Evolutionary conservation across 1,139 yeast species (phyloP), one percentile per base, ranked within the genome.

Genomic region (Yamadazyma buinensis): DNA sequence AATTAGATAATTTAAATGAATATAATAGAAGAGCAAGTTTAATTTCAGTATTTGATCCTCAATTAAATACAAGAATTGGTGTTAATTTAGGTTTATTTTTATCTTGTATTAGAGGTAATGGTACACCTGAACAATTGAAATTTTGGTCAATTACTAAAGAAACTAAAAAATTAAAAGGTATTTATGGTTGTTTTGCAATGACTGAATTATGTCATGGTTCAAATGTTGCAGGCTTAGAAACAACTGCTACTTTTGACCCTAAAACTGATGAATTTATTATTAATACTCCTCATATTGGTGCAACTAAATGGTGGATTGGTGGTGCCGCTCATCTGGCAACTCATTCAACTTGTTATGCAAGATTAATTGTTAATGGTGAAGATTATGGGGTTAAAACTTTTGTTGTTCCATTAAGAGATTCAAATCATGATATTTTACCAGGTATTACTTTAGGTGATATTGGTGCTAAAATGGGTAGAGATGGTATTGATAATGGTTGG

Each of bases 261-360:
- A 65, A 61, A 20, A 72, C 71, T 21, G 87, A 85, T 51, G 77
- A 80, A 43, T 85, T 88, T 48, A 59, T 75, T 36, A 79, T 88
- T 46, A 78, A 85, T 57, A 88, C 97, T 17, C 97, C 97, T 7
- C 86, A 86, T 55, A 64, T 84, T 42, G 88, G 92, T 36, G 96
- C 96, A 26, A 86, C 96, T 39, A 88, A 88, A 62, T 88, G 96
- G 96, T 88, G 97, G 97, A 88, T 88, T 52, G 97, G 96, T 36
- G 97, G 97, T 54, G 96, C 96, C 35, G 96, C 96, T 6, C 95
- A 86, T 56, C 82, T 95, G 18, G 84, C 96, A 8, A 85, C 92
- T 31, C 96, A 88, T 61, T 68, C 87, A 18, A 76, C 84, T 24
- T 81, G 77, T 32, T 88, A 80, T 54, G 96, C 96, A 22, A 74